Base-by-base conservation (phyloP, 345 rosid species). In the Salix udensis region DNA sequence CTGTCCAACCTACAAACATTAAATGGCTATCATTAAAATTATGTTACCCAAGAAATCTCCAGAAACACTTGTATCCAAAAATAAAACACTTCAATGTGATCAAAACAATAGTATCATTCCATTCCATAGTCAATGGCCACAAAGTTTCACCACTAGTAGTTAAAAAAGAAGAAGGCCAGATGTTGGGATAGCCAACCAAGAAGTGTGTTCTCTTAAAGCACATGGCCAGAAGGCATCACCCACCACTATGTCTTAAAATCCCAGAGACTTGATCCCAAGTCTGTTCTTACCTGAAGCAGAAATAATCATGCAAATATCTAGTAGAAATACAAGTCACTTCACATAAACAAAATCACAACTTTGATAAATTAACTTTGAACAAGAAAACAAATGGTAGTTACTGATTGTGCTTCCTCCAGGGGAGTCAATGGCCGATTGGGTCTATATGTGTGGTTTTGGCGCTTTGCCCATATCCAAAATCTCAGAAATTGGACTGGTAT, bases 401-500 rank as follows among this genome's bases (percentile, higher is more conserved):
- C 99, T 75, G 92, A 82, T 80, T 88, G 93, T 53, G 91, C 77
- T 85, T 96, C 99, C 81, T 96, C 98, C 70, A 75, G 85, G 53
- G 83, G 88, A 6, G 91, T 87, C 84, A 96, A 80, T 66, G 97
- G 98, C 70, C 94, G 88, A 82, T 88, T 87, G 60, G 97, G 97
- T 69, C 98, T 97, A 81, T 93, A 92, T 6, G 98, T 96, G 83
- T 93, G 97, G 77, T 96, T 96, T 79, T 91, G 94, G 37, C 99
- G 94, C 89, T 91, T 92, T 70, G 95, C 97, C 97, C 97, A 94
- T 30, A 96, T 86, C 99, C 99, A 96, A 83, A 92, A 96, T 34
- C 98, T 90, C 78, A 87, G 98, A 81, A 83, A 88, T 83, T 90
- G 97, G 48, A 92, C 94, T 14, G 94, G 94, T 71, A 92, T 75